Conservation (phyloP, 306 rosid species). For the Vigna mungo region DNA sequence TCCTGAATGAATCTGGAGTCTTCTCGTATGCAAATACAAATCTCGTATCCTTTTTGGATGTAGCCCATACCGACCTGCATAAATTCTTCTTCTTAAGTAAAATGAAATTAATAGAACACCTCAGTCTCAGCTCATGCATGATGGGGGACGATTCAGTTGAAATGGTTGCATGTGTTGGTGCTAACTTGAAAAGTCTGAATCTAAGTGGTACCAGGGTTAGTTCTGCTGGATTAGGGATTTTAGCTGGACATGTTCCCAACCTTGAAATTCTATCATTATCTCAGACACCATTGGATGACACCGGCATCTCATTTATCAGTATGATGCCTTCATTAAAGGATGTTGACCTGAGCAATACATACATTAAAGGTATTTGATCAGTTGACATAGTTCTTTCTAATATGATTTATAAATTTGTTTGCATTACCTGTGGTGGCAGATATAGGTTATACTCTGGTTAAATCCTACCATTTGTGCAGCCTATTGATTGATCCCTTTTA, state of each 20-base stretch:
- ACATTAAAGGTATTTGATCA: slow-evolving; percentile 70
- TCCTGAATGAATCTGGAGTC: slow-evolving; percentile 64
- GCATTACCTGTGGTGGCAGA: slow-evolving; percentile 1
- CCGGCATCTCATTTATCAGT: slow-evolving; percentile 62
- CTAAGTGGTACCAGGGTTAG: slow-evolving; percentile 73
- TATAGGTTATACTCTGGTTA: slow-evolving; percentile 26
- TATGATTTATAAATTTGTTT: slow-evolving; percentile 12
- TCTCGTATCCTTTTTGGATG: slow-evolving; percentile 64
- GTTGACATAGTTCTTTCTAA: slow-evolving; percentile 26
- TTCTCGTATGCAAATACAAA: slow-evolving; percentile 54
- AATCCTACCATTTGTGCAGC: slow-evolving; percentile 26
- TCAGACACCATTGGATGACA: slow-evolving; percentile 74
- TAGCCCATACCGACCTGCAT: slow-evolving; percentile 64
- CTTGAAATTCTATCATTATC: slow-evolving; percentile 77
- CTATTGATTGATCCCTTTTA: slow-evolving; percentile 17
- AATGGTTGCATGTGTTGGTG: slow-evolving; percentile 69
- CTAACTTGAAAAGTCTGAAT: slow-evolving; percentile 69
- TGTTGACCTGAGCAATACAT: slow-evolving; percentile 77
- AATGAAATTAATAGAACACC: slow-evolving; percentile 68
- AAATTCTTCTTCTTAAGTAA: slow-evolving; percentile 66
- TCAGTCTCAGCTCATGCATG: slow-evolving; percentile 78
- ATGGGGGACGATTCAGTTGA: slow-evolving; percentile 70
- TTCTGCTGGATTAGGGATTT: slow-evolving; percentile 73
- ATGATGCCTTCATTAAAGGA: slow-evolving; percentile 80
- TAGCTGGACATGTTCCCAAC: slow-evolving; percentile 76